phyloP scores from a whole-genome alignment of 805 yeast genomes.

The Scheffersomyces spartinae region DNA sequence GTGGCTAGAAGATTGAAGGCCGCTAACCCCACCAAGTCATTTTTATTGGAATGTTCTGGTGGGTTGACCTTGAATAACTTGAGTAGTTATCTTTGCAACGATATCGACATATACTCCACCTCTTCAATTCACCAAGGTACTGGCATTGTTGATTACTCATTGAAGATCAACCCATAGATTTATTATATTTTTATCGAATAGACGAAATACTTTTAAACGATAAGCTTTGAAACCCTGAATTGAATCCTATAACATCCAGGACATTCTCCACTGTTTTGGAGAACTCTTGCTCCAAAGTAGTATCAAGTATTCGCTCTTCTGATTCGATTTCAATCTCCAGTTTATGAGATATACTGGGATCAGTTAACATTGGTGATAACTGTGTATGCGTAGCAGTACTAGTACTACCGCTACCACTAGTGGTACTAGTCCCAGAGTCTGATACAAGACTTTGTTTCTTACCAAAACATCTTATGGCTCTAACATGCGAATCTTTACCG shows the following conservation, averaged over 20 bases:
- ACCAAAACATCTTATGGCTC: too few species aligned
- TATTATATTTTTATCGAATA: slow-evolving; percentile 13
- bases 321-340: too few species aligned
- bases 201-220: slow-evolving; percentile 26
- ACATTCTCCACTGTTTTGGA: slow-evolving; percentile 20
- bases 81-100: slow-evolving; percentile 52
- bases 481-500: slow-evolving; percentile 88
- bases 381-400: too few species aligned
- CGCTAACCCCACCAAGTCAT: slow-evolving; percentile 29
- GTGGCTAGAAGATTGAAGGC: slow-evolving; percentile 56
- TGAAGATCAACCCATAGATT: slow-evolving; percentile 44
- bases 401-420: too few species aligned
- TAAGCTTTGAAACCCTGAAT: slow-evolving; percentile 29
- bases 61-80: slow-evolving; percentile 71
- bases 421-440: too few species aligned
- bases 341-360: too few species aligned
- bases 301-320: too few species aligned
- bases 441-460: too few species aligned
- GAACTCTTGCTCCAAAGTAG: slow-evolving; percentile 11
- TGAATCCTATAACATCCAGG: slow-evolving; percentile 27
- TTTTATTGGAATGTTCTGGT: slow-evolving; percentile 83
- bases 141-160: slow-evolving; percentile 69
- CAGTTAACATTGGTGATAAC: too few species aligned
- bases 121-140: slow-evolving; percentile 90
- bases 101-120: slow-evolving; percentile 84